Conservation (phyloP, 495 filamentous ascomycete genomes). For the Penicillium maclennaniae region DNA sequence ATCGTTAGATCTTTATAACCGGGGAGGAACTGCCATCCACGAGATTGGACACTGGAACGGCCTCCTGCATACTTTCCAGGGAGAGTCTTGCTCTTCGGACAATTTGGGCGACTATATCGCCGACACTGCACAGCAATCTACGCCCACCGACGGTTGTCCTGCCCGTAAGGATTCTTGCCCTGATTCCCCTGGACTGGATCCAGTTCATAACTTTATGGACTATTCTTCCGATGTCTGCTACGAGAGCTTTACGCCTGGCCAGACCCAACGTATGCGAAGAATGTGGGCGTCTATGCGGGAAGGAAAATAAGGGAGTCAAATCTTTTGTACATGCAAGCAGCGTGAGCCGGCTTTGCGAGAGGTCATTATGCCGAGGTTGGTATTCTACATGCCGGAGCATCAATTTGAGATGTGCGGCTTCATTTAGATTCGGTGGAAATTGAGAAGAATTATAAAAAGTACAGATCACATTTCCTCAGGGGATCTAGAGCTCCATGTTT, state of each 20-base stretch:
- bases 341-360: neutral
- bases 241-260: conserved; percentile 42
- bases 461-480: neutral
- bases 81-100: conserved; percentile 37
- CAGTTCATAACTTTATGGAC: conserved; percentile 55
- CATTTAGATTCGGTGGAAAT: neutral
- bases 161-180: conserved; percentile 46
- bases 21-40: conserved; percentile 50
- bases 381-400: neutral
- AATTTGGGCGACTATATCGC: conserved; percentile 49
- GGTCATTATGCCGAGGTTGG: neutral
- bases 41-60: conserved; percentile 61
- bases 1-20: conserved; percentile 40
- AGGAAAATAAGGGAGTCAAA: conserved; percentile 28
- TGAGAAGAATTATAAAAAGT: neutral
- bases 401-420: neutral
- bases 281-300: conserved; percentile 45
- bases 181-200: conserved; percentile 40
- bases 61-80: conserved; percentile 54
- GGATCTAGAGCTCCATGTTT: neutral
- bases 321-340: neutral
- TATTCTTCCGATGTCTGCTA: conserved; percentile 55
- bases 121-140: conserved; percentile 50
- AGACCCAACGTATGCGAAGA: conserved; percentile 41
- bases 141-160: conserved; percentile 50